phyloP scores from a whole-genome alignment of 768 basidiomycete genomes.

The Phlegmacium glaucopus region DNA sequence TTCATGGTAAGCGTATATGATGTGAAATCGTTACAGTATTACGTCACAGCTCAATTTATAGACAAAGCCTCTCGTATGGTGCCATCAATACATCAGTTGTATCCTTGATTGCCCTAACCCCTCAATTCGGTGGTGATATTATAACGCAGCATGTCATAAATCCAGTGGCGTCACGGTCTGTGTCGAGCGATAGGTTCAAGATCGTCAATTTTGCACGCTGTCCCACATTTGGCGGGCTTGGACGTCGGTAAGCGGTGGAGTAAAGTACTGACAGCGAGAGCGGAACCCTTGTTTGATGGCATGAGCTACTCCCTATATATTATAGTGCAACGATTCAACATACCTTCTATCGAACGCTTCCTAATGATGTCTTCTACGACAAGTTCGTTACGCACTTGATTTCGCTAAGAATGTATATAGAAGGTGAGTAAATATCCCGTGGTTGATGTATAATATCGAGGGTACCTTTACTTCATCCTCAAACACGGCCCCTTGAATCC shows the following conservation, averaged over 20 bases:
- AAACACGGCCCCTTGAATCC: slow-evolving; percentile 53
- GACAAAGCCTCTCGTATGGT: too few relatives aligned
- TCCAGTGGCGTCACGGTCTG: background rate
- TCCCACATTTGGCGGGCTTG: slow-evolving; percentile 43
- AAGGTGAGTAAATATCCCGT: background rate
- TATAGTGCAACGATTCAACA: slow-evolving; percentile 15
- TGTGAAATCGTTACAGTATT: slow-evolving; percentile 12
- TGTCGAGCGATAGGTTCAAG: background rate
- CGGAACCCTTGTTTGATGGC: slow-evolving; percentile 54
- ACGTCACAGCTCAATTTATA: slow-evolving; percentile 27
- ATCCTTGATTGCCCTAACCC: slow-evolving; percentile 5
- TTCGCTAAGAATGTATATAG: slow-evolving; percentile 43
- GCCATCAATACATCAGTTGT: background rate
- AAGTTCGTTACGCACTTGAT: slow-evolving; percentile 73
- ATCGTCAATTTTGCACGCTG: slow-evolving; percentile 17
- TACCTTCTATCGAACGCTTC: slow-evolving; percentile 68
- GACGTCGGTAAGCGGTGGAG: slow-evolving; percentile 55
- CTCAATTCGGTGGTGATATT: background rate
- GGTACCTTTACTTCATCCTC: slow-evolving; percentile 70
- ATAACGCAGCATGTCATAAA: too few relatives aligned
- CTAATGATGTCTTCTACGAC: slow-evolving; percentile 70
- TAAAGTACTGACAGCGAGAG: slow-evolving; percentile 77
- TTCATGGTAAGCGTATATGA: background rate
- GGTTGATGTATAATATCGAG: background rate
- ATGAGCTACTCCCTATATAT: background rate